Conservation (phyloP, 148 eudicot species). For the Beta vulgaris region DNA sequence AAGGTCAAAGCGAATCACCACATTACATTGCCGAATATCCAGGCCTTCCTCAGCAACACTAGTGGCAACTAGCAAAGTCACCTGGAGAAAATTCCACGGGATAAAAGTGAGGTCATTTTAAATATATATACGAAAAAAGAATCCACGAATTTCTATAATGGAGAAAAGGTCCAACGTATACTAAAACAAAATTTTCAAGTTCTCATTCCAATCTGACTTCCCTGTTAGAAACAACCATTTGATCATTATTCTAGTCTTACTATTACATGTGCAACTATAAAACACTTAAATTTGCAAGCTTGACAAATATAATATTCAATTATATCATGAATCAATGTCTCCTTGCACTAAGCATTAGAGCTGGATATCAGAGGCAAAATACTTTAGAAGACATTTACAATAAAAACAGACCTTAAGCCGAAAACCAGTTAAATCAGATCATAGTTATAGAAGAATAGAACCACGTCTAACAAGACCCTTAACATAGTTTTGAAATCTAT, state of each 20-base stretch:
- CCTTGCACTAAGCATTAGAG: too few species aligned
- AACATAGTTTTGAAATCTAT: neutral
- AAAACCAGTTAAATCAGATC: too few species aligned
- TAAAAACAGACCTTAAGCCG: too few species aligned
- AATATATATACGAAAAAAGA: neutral
- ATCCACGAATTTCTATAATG: neutral
- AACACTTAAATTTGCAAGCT: too few species aligned
- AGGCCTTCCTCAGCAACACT: slow-evolving; percentile 99
- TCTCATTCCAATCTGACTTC: neutral
- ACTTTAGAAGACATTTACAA: too few species aligned
- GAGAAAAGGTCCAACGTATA: neutral
- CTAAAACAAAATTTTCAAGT: neutral
- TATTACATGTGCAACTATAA: neutral
- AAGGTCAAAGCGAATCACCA: slow-evolving; percentile 96
- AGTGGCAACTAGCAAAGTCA: slow-evolving; percentile 94
- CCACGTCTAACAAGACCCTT: neutral
- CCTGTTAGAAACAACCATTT: neutral
- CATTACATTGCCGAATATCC: slow-evolving; percentile 98
- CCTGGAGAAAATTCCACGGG: slow-evolving; percentile 40
- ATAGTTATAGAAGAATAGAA: too few species aligned
- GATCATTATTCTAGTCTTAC: neutral
- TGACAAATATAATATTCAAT: too few species aligned
- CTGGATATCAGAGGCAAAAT: too few species aligned
- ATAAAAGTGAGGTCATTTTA: neutral
- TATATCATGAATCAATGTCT: too few species aligned